These are phyloP conservation scores for Solidago caesia DNA, from an alignment of 129 eudicot genomes.

Conservation along the genomic window DNA sequence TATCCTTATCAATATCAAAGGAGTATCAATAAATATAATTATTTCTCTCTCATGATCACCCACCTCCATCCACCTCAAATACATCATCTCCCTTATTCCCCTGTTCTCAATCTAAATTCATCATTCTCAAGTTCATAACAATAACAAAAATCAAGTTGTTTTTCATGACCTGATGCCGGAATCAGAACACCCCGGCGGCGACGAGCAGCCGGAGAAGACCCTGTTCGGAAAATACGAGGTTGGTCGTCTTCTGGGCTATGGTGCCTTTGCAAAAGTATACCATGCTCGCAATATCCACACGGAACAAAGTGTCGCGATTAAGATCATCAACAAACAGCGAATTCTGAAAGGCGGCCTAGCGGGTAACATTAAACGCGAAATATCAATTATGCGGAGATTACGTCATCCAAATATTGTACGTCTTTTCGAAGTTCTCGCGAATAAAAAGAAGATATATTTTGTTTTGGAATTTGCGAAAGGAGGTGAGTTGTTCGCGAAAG, in stretches of 20 bases:
- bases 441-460: constrained; percentile 41
- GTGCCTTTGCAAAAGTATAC: constrained; percentile 52
- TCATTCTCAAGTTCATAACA: neutral
- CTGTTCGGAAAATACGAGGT: constrained; percentile 46
- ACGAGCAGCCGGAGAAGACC: constrained; percentile 14
- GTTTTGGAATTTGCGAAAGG: constrained; percentile 43
- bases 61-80: no score
- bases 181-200: constrained; percentile 28
- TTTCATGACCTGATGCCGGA: constrained; percentile 37
- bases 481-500: constrained; percentile 42
- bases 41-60: no score
- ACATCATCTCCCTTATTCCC: neutral
- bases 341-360: constrained; percentile 41
- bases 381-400: constrained; percentile 51
- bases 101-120: neutral
- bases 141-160: neutral
- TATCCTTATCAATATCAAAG: no score
- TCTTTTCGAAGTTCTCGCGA: constrained; percentile 42
- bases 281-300: constrained; percentile 37
- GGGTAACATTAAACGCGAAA: constrained; percentile 48
- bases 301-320: constrained; percentile 47
- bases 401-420: constrained; percentile 51
- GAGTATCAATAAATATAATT: no score
- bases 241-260: constrained; percentile 45
- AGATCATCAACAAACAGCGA: constrained; percentile 38